A percentile compares a stretch with the other conserved stretches of the same genome.
These are phyloP conservation scores for Acacia melanoxylon DNA, from an alignment of 306 rosid genomes.

Conservation along the genomic window DNA sequence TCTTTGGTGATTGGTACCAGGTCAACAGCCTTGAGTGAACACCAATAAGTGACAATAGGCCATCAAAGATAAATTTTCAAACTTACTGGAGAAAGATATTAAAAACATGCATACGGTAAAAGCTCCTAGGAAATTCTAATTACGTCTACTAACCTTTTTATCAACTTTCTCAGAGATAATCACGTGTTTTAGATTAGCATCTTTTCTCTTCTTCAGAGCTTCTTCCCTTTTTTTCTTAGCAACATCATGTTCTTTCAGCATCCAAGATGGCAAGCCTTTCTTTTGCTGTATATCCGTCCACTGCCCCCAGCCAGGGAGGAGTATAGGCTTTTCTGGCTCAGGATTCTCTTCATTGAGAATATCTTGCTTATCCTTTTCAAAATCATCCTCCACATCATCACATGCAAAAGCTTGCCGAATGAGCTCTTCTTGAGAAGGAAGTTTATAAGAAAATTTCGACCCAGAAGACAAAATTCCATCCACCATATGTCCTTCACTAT, in stretches of 20 bases:
- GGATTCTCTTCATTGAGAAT: conserved; percentile 80
- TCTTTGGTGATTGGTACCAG: conserved; percentile 1
- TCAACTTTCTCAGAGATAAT: conserved; percentile 81
- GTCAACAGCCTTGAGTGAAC: background rate
- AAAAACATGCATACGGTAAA: background rate
- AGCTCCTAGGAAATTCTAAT: conserved; percentile 15
- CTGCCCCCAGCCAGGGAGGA: conserved; percentile 98
- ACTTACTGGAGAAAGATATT: background rate
- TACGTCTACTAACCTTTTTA: conserved; percentile 67
- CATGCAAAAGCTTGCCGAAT: conserved; percentile 82
- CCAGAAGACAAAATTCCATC: conserved; percentile 70
- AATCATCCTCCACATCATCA: conserved; percentile 88
- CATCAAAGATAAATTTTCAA: conserved; percentile 14
- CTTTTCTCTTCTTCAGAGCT: conserved; percentile 72
- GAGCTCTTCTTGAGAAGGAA: conserved; percentile 93
- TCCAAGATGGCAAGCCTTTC: conserved; percentile 85
- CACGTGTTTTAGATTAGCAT: conserved; percentile 77
- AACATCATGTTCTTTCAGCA: conserved; percentile 71
- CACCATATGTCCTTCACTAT: conserved; percentile 74
- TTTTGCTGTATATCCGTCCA: conserved; percentile 85
- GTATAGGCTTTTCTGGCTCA: conserved; percentile 79
- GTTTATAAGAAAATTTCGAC: conserved; percentile 62
- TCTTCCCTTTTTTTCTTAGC: conserved; percentile 78
- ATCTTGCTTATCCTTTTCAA: conserved; percentile 72
- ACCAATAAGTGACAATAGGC: background rate